Conservation (phyloP, 2,329 filamentous ascomycete genomes). For the Cordyceps fumosorosea region DNA sequence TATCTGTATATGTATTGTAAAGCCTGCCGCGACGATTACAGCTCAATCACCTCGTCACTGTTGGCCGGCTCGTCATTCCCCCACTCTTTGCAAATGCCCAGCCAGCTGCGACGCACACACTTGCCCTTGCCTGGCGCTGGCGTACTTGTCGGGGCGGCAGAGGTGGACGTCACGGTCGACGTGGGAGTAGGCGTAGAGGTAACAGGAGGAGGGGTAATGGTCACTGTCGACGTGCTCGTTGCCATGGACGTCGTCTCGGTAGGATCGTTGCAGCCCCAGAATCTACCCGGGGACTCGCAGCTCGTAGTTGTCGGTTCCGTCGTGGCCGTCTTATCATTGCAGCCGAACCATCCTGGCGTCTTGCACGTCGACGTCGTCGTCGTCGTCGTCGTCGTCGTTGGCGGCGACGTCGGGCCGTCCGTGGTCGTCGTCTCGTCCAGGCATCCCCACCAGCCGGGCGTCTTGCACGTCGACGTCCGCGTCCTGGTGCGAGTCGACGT, state of each 20-base stretch:
- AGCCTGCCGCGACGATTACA: neutral
- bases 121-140: slow-evolving; percentile 16
- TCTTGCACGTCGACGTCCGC: slow-evolving; percentile 80
- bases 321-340: slow-evolving; percentile 42
- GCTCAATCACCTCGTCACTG: slow-evolving; percentile 15
- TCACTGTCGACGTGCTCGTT: slow-evolving; percentile 18
- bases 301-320: slow-evolving; percentile 22
- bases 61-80: slow-evolving; percentile 12
- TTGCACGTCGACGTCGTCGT: slow-evolving; percentile 50
- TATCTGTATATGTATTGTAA: slow-evolving; percentile 4
- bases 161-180: slow-evolving; percentile 19
- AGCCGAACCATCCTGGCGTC: slow-evolving; percentile 62
- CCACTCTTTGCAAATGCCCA: slow-evolving; percentile 37
- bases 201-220: slow-evolving; percentile 40
- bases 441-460: slow-evolving; percentile 88
- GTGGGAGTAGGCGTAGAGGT: slow-evolving; percentile 36
- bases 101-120: slow-evolving; percentile 29
- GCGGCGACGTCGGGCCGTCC: slow-evolving; percentile 22
- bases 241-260: slow-evolving; percentile 19
- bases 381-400: slow-evolving; percentile 37
- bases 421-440: slow-evolving; percentile 56
- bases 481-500: slow-evolving; percentile 58
- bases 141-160: slow-evolving; percentile 25
- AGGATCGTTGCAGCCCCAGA: slow-evolving; percentile 50
- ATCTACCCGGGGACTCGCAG: slow-evolving; percentile 40